Percentiles rank a stretch among this genome's conserved stretches.
These are phyloP conservation scores for Entonaema liquescens DNA, from an alignment of 495 filamentous ascomycete genomes.

Conservation along the genomic window DNA sequence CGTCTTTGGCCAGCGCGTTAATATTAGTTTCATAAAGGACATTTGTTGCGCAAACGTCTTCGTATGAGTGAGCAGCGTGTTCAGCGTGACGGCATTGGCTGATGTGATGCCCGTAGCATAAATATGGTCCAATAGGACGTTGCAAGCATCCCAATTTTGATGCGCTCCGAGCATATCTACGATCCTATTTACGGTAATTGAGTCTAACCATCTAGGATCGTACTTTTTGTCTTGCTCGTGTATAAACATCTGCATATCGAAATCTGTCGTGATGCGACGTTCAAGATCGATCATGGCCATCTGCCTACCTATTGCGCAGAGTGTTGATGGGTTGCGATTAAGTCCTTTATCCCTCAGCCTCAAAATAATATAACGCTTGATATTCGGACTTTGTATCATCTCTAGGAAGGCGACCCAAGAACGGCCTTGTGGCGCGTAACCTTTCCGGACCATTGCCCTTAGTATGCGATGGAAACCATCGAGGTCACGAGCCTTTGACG, in stretches of 20 bases:
- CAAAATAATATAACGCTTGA: constrained; percentile 47
- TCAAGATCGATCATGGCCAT: constrained; percentile 50
- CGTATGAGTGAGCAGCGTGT: constrained; percentile 50
- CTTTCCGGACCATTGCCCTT: constrained; percentile 45
- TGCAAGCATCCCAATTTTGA: constrained; percentile 36
- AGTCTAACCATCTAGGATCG: constrained; percentile 50
- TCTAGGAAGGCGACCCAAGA: constrained; percentile 55
- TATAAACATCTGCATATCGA: constrained; percentile 41
- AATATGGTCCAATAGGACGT: constrained; percentile 42
- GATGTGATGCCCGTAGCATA: neutral
- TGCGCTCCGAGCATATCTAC: constrained; percentile 45
- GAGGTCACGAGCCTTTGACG: constrained; percentile 46
- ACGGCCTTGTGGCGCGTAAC: constrained; percentile 40
- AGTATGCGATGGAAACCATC: constrained; percentile 44
- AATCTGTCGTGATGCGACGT: constrained; percentile 26
- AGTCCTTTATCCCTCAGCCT: constrained; percentile 46
- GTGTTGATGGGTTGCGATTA: constrained; percentile 29
- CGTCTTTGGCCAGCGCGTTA: constrained; percentile 22
- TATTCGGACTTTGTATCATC: constrained; percentile 49
- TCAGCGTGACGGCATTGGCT: constrained; percentile 45
- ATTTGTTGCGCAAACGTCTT: constrained; percentile 38
- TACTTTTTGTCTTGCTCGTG: constrained; percentile 46
- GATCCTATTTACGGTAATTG: constrained; percentile 44
- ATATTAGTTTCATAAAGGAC: constrained; percentile 11
- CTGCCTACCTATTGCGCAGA: constrained; percentile 41